phyloP scores from a whole-genome alignment of 257 asterid genomes.

The Solanum rostratum region DNA sequence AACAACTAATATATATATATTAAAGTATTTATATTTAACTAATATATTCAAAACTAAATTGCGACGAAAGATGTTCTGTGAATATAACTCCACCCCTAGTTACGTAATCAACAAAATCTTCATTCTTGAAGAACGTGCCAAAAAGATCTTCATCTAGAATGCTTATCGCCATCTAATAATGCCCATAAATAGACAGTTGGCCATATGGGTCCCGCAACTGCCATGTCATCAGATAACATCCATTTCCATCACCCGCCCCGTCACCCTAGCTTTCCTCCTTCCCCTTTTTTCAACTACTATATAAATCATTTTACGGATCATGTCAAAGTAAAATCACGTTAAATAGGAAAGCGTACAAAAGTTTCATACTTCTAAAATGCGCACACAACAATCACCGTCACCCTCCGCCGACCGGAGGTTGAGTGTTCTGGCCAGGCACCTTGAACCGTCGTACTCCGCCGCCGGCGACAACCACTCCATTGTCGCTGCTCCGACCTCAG shows the following conservation, averaged over 20 bases:
- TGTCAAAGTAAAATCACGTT: neutral
- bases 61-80: too few relatives aligned
- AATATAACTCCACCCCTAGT: too few relatives aligned
- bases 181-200: neutral
- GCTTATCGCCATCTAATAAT: neutral
- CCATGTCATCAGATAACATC: neutral
- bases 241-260: neutral
- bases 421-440: conserved; percentile 46
- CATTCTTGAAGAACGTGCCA: neutral
- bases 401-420: conserved; percentile 60
- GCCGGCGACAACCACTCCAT: conserved; percentile 8
- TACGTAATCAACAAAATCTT: neutral
- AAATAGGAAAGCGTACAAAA: neutral
- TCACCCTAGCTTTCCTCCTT: neutral
- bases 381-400: conserved; percentile 12
- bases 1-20: too few relatives aligned
- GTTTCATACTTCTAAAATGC: conserved; percentile 27
- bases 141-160: neutral
- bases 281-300: neutral
- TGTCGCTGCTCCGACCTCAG: conserved; percentile 59
- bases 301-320: neutral
- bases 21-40: too few relatives aligned
- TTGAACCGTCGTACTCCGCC: conserved; percentile 25
- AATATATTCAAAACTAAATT: too few relatives aligned
- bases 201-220: neutral